Evolutionary conservation across 2,329 filamentous ascomycete genomes (phyloP).

Genomic region (Penicillium fuscoglaucum): DNA sequence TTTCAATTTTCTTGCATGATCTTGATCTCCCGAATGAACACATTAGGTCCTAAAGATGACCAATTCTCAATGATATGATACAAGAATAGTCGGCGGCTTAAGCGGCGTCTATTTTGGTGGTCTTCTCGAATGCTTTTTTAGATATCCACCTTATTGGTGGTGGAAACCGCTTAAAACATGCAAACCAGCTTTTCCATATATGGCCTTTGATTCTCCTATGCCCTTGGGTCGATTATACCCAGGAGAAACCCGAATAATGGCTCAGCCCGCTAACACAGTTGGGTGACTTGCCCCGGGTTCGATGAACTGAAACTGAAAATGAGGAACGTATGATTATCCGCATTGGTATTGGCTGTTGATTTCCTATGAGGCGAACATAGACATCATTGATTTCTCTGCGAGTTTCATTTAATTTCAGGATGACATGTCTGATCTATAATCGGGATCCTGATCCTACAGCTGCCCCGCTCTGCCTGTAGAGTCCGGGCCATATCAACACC

Average conservation of each 20-base stretch:
- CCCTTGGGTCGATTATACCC: background rate
- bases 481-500: background rate
- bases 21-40: slow-evolving; percentile 1
- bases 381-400: background rate
- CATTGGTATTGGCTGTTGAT: background rate
- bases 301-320: background rate
- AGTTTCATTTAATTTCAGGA: background rate
- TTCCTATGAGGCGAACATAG: background rate
- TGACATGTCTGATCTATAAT: background rate
- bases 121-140: background rate
- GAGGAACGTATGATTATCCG: background rate
- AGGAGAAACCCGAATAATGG: background rate
- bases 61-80: slow-evolving; percentile 1
- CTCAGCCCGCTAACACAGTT: background rate
- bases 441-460: background rate
- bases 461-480: background rate
- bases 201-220: background rate
- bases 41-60: background rate
- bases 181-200: background rate
- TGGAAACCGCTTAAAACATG: background rate
- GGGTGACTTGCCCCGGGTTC: background rate
- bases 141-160: background rate
- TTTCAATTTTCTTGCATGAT: slow-evolving; percentile 25
- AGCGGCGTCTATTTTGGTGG: background rate
- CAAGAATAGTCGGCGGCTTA: background rate